Percentiles rank a stretch among this genome's conserved stretches.
phyloP scores from a whole-genome alignment of 805 yeast genomes.

The Suhomyces pyralidae region DNA sequence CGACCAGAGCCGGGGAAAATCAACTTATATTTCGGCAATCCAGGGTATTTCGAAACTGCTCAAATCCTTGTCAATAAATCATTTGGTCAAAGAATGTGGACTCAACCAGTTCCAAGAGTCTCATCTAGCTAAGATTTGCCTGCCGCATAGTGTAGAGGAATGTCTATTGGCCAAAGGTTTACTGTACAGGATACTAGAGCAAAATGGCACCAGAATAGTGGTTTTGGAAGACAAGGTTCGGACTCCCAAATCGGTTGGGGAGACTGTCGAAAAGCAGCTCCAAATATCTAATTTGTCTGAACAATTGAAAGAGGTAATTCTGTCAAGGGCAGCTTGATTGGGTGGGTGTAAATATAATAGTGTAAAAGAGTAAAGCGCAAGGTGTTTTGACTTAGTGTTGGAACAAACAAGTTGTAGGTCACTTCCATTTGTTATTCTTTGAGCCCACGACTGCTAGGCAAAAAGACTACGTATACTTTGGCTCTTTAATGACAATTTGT shows the following conservation, averaged over 20 bases:
- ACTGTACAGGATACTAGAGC: background rate
- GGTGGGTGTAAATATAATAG: background rate
- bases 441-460: too few species aligned
- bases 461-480: too few species aligned
- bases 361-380: background rate
- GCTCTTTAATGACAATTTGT: too few species aligned
- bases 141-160: background rate
- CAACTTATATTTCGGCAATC: slow-evolving; percentile 12
- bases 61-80: slow-evolving; percentile 13
- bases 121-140: slow-evolving; percentile 5
- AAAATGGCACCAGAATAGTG: background rate
- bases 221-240: background rate
- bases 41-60: slow-evolving; percentile 13
- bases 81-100: slow-evolving; percentile 14
- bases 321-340: background rate
- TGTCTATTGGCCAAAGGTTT: slow-evolving; percentile 3
- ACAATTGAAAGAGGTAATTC: background rate
- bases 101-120: slow-evolving; percentile 14
- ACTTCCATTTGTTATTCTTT: too few species aligned
- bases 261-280: background rate
- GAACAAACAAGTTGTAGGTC: background rate
- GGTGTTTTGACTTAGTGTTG: background rate
- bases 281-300: background rate
- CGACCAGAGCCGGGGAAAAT: slow-evolving; percentile 17
- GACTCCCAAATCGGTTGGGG: background rate